Conservation (phyloP, 1,284 basidiomycete genomes). For the Trametes hirsuta region DNA sequence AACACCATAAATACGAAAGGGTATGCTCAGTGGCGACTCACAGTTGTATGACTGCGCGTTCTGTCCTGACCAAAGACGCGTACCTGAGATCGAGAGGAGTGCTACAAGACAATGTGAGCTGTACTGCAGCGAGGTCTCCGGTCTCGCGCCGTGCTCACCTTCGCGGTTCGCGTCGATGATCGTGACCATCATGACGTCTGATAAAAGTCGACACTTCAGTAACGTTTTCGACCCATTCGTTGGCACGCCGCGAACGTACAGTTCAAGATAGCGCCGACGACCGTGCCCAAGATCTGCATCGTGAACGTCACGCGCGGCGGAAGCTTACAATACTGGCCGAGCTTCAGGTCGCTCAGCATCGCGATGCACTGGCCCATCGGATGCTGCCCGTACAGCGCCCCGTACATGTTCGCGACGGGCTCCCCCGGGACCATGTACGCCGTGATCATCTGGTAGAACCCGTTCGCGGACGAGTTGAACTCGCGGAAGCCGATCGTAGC, state of each 20-base stretch:
- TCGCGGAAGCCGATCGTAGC: conserved; percentile 51
- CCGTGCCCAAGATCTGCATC: conserved; percentile 57
- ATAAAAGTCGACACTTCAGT: background rate
- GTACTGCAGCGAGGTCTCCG: too few relatives aligned
- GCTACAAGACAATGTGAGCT: conserved; percentile 17
- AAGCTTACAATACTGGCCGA: conserved; percentile 58
- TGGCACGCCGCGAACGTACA: conserved; percentile 35
- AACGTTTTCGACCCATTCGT: too few relatives aligned
- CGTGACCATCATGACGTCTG: conserved; percentile 51
- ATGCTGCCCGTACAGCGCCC: conserved; percentile 49
- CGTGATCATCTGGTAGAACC: conserved; percentile 39
- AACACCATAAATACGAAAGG: background rate
- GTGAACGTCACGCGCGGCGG: conserved; percentile 65
- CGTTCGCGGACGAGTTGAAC: conserved; percentile 33
- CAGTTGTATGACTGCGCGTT: conserved; percentile 52
- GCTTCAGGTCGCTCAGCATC: conserved; percentile 53
- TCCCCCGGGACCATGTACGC: conserved; percentile 46
- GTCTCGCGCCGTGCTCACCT: conserved; percentile 33
- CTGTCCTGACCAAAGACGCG: conserved; percentile 52
- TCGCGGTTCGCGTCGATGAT: conserved; percentile 49
- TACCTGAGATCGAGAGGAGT: conserved; percentile 37
- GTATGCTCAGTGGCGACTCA: conserved; percentile 13
- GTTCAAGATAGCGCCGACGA: conserved; percentile 42
- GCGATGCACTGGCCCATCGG: conserved; percentile 45
- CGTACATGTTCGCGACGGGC: conserved; percentile 55